Evolutionary conservation across 441 rosid genomes (phyloP).

Genomic region (Lepidium campestre): DNA sequence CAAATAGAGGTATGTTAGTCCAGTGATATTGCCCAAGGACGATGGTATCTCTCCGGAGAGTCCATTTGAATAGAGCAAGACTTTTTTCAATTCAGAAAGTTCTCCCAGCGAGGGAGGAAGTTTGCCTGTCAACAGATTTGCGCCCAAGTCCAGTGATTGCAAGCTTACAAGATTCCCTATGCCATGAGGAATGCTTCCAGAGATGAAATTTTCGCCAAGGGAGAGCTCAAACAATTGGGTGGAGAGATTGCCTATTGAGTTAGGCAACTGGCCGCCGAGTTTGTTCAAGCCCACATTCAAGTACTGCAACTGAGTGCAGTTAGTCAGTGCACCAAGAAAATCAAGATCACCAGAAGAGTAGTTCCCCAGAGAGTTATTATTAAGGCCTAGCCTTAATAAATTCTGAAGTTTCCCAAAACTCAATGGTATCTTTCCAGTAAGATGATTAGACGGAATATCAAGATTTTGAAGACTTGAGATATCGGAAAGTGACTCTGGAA

Average conservation of each 20-base stretch:
- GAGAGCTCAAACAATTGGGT: not conserved
- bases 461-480: constrained; percentile 1
- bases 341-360: constrained; percentile 21
- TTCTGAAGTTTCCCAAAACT: constrained; percentile 16
- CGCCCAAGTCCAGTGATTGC: not conserved
- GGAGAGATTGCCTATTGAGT: constrained; percentile 31
- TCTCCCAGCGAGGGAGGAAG: constrained; percentile 29
- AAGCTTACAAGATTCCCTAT: constrained; percentile 25
- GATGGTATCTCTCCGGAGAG: constrained; percentile 39
- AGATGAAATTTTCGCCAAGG: constrained; percentile 23
- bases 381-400: not conserved
- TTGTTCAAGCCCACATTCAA: constrained; percentile 15
- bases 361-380: constrained; percentile 8
- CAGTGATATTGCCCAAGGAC: constrained; percentile 25
- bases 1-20: not conserved
- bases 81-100: constrained; percentile 18
- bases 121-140: constrained; percentile 22
- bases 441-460: constrained; percentile 2
- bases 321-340: constrained; percentile 26
- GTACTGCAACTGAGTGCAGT: constrained; percentile 17
- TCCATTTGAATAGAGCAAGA: constrained; percentile 11
- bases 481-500: constrained; percentile 21
- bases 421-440: constrained; percentile 15
- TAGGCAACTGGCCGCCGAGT: constrained; percentile 25
- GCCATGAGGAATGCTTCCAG: constrained; percentile 28